Conservation (phyloP, 352 stramenopile genomes). For the Phytophthora pseudosyringae region DNA sequence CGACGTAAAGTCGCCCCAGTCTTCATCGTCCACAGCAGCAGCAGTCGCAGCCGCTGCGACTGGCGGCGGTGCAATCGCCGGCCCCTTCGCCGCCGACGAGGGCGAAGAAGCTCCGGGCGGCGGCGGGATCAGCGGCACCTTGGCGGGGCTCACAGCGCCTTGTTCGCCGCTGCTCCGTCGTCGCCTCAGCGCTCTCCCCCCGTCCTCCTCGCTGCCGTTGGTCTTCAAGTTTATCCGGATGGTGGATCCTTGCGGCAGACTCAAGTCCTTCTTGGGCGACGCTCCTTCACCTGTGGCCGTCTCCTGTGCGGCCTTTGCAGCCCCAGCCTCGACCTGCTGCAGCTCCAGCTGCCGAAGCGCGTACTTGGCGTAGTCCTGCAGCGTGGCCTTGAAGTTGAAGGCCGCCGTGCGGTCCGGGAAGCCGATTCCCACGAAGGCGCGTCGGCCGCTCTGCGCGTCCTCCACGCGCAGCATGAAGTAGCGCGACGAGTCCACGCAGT, state of each 20-base stretch:
- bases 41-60: constrained; percentile 31
- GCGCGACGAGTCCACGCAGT: constrained; percentile 88
- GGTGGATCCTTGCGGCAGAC: constrained; percentile 69
- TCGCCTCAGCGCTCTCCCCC: constrained; percentile 26
- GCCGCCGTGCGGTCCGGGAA: constrained; percentile 78
- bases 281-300: constrained; percentile 7
- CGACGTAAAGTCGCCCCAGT: constrained; percentile 88
- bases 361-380: constrained; percentile 89
- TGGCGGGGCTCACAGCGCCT: constrained; percentile 38
- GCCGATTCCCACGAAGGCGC: constrained; percentile 81
- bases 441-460: constrained; percentile 72
- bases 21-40: constrained; percentile 55
- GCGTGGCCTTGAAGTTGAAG: constrained; percentile 88
- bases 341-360: constrained; percentile 63
- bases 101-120: constrained; percentile 46
- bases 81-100: constrained; percentile 18
- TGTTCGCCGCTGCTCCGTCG: constrained; percentile 39
- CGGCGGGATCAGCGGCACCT: constrained; percentile 66
- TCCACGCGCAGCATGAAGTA: constrained; percentile 91
- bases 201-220: constrained; percentile 37
- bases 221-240: constrained; percentile 86
- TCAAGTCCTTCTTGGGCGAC: constrained; percentile 57
- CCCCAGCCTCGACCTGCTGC: constrained; percentile 30
- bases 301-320: constrained; percentile 13
- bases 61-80: constrained; percentile 31